phyloP scores from a whole-genome alignment of 2,329 filamentous ascomycete genomes.

The Aspergillus aculeatus region DNA sequence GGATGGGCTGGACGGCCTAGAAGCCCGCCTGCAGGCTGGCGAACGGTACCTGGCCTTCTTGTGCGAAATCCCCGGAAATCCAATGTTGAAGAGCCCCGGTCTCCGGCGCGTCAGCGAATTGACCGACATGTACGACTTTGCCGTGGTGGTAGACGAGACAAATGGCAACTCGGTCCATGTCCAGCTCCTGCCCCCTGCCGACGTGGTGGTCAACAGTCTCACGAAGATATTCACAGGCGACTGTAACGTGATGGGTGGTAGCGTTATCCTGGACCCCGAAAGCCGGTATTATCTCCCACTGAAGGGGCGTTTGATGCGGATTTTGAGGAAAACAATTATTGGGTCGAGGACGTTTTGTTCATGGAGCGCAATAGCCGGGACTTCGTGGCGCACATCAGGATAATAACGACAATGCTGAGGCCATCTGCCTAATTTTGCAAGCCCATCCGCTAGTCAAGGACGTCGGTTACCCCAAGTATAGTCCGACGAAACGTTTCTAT shows the following conservation, averaged over 20 bases:
- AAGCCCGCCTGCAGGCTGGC: not conserved
- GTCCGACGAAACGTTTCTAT: not conserved
- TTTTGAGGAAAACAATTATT: not conserved
- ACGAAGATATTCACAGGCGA: conserved; percentile 8
- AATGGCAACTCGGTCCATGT: not conserved
- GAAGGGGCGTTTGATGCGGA: not conserved
- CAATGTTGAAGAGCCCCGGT: not conserved
- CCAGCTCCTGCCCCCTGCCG: not conserved
- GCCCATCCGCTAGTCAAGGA: not conserved
- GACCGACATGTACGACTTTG: not conserved
- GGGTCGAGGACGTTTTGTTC: not conserved
- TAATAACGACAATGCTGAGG: not conserved
- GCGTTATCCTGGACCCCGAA: not conserved
- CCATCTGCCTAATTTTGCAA: not conserved
- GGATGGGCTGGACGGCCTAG: not conserved
- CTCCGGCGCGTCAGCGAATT: not conserved
- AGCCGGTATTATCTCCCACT: not conserved
- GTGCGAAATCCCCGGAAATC: conserved; percentile 4
- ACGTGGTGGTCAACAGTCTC: conserved; percentile 1
- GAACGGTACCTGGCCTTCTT: not conserved
- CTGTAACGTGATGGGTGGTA: conserved; percentile 7
- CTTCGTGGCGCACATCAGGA: not conserved
- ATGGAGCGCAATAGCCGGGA: conserved; percentile 3
- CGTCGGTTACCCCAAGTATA: conserved; percentile 1
- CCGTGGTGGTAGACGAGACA: conserved; percentile 5